These are phyloP conservation scores for Aureobasidium musti DNA, from an alignment of 2,329 filamentous ascomycete species.

Conservation along the genomic window DNA sequence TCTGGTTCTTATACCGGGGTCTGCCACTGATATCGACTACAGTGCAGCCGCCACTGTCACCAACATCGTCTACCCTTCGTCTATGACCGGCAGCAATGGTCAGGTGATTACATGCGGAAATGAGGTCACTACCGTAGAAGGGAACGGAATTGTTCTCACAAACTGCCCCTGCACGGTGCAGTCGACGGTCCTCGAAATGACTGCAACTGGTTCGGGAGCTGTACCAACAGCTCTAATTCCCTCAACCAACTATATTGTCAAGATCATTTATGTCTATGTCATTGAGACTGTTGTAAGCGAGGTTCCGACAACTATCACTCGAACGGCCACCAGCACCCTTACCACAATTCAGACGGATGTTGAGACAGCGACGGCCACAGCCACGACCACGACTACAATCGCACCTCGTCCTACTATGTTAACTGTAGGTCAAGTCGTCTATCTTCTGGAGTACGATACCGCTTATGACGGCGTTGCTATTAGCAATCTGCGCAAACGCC, in stretches of 20 bases:
- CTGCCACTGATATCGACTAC: no score
- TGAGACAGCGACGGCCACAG: background rate
- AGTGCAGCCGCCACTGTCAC: background rate
- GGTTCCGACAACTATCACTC: no score
- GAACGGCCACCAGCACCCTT: constrained; percentile 4
- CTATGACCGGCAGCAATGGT: background rate
- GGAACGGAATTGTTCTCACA: background rate
- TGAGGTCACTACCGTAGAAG: background rate
- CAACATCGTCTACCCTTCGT: background rate
- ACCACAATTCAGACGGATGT: background rate
- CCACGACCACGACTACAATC: background rate
- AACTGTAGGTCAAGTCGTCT: background rate
- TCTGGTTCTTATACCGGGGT: background rate
- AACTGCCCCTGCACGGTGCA: constrained; percentile 12
- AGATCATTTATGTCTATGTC: constrained; percentile 6
- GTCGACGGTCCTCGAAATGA: constrained; percentile 1
- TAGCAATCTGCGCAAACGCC: constrained; percentile 1
- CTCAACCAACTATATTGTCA: constrained; percentile 3
- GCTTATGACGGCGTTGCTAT: background rate
- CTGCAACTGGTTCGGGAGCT: background rate
- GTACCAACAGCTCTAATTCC: background rate
- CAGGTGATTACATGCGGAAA: constrained; percentile 1
- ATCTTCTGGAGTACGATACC: background rate
- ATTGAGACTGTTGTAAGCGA: no score
- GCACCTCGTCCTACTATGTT: background rate